Base-by-base conservation (phyloP, 2,329 filamentous ascomycete genomes). In the Macrophomina pseudophaseolina region DNA sequence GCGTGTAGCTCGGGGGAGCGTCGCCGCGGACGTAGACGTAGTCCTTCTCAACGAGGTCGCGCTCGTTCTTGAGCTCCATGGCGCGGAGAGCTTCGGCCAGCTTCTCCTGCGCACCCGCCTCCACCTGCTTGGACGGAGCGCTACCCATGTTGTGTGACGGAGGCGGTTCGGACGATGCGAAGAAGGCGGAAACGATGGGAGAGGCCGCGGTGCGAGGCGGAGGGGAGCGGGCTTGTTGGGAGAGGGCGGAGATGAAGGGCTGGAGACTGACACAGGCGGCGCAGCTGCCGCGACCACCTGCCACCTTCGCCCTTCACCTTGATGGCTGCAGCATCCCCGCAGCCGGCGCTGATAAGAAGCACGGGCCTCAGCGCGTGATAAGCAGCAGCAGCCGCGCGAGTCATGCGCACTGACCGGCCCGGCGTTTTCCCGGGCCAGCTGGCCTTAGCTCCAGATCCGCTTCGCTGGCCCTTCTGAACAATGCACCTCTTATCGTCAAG, bases 11-110 rank as follows among this genome's bases (percentile, higher is more conserved):
- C 7, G 74, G 73, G 11, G 71, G 74, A 69, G 80, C 81, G 73
- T 83, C 81, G 63, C 77, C 76, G 35, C 80, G 79, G n/a, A 88
- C 76, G 67, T 85, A 79, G 35, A 87, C 76, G 66, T 84, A 88
- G 58, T 86, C 85, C 46, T 85, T 82, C 51, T 84, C 81, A 2
- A 56, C 74, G 52, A 75, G 71, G 16, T 72, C 69, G 35, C 72
- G 71, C 18, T 82, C 75, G 64, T 83, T 80, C 58, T 74, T 75
- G 42, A 86, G 68, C 64, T 84, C 79, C 54, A 87, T 77, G 64
- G 77, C 76, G 68, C 79, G 77, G 23, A 82, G 76, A 46, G 78
- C 76, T 71, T 81, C 76, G 32, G 77, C 67, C 46, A 81, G 74
- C 73, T 79, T 75, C 72, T 78, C 75, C 68, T 79, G 75, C 48